These are phyloP conservation scores for Ceratocystis cacaofunesta DNA, from an alignment of 2,329 filamentous ascomycete genomes.

Conservation along the genomic window DNA sequence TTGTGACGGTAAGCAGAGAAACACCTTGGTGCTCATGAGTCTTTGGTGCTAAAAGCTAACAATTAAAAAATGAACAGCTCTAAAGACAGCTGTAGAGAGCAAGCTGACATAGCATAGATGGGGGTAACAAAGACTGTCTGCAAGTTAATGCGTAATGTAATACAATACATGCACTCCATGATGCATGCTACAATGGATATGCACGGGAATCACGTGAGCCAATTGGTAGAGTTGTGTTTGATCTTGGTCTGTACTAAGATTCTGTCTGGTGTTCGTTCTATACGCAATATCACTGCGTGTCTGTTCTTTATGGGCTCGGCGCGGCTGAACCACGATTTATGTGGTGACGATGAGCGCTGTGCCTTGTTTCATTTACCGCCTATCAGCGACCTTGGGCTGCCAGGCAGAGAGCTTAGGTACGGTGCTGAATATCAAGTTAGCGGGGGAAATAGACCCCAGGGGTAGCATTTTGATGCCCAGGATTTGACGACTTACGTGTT, in stretches of 20 bases:
- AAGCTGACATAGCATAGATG: constrained; percentile 12
- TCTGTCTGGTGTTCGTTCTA: neutral
- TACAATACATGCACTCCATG: neutral
- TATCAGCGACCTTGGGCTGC: constrained; percentile 29
- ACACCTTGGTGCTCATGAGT: neutral
- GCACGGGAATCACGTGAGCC: no score
- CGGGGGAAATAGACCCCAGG: neutral
- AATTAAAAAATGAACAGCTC: constrained; percentile 22
- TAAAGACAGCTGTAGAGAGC: constrained; percentile 29
- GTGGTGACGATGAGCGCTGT: neutral
- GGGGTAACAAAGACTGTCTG: neutral
- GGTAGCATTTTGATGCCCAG: neutral
- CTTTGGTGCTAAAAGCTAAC: neutral
- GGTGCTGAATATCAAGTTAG: constrained; percentile 25
- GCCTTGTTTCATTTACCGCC: constrained; percentile 17
- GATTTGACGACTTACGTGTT: constrained; percentile 57
- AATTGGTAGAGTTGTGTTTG: no score
- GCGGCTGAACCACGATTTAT: neutral
- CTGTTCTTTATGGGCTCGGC: constrained; percentile 8
- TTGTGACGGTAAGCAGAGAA: constrained; percentile 50
- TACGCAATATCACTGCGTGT: constrained; percentile 4
- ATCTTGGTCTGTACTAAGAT: neutral
- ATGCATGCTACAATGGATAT: neutral
- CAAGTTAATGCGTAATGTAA: neutral
- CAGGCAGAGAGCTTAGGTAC: constrained; percentile 41